These are phyloP conservation scores for Lactuca saligna DNA, from an alignment of 129 eudicot species.

Conservation along the genomic window DNA sequence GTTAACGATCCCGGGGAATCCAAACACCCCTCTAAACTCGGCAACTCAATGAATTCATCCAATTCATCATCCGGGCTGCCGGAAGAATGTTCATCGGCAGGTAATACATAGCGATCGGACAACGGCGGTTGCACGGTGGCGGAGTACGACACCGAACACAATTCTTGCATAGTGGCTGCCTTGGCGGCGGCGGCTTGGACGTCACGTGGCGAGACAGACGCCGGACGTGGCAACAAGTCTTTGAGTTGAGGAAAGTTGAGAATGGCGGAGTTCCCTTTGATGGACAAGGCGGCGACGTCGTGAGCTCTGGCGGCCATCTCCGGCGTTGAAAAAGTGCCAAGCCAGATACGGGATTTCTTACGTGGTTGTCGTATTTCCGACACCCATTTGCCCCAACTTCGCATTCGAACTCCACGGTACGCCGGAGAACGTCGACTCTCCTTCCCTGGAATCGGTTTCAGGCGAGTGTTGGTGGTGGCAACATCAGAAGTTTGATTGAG, in stretches of 20 bases:
- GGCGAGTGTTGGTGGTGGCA: conserved; percentile 11
- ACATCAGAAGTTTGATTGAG: conserved; percentile 7
- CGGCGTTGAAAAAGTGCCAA: conserved; percentile 77
- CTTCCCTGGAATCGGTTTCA: conserved; percentile 19
- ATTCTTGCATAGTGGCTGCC: conserved; percentile 73
- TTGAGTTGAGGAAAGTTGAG: conserved; percentile 74
- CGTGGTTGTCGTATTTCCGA: conserved; percentile 87
- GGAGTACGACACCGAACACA: not conserved
- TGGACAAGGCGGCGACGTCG: conserved; percentile 67
- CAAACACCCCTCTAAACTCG: conserved; percentile 53
- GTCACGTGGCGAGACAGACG: conserved; percentile 60
- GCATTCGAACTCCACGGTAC: conserved; percentile 83
- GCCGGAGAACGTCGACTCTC: conserved; percentile 32
- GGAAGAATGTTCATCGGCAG: conserved; percentile 6
- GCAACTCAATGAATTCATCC: conserved; percentile 70
- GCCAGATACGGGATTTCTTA: conserved; percentile 86
- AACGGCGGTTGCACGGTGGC: conserved; percentile 10
- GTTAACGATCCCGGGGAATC: conserved; percentile 37
- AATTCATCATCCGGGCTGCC: conserved; percentile 44
- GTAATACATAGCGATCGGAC: not conserved
- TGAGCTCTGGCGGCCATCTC: conserved; percentile 98
- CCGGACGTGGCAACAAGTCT: conserved; percentile 66
- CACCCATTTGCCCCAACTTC: conserved; percentile 98
- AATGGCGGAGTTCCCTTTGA: conserved; percentile 63
- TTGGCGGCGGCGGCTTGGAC: conserved; percentile 84